These are phyloP conservation scores for Amanita brunnescens DNA, from an alignment of 768 basidiomycete genomes.

Conservation along the genomic window DNA sequence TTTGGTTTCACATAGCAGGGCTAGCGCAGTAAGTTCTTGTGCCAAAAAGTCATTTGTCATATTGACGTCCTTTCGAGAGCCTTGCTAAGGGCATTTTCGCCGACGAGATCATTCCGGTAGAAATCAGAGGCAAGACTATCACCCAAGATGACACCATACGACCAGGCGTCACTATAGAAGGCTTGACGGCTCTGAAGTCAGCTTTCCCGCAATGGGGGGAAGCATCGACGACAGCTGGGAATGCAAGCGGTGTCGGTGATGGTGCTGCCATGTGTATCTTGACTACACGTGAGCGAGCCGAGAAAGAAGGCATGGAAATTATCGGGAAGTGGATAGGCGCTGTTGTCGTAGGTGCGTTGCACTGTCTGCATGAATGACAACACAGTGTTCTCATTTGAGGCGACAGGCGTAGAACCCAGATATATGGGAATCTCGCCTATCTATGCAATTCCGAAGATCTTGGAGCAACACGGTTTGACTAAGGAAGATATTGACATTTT, in stretches of 20 bases:
- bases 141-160: constrained; percentile 85
- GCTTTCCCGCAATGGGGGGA: constrained; percentile 79
- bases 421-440: constrained; percentile 77
- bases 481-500: constrained; percentile 72
- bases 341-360: constrained; percentile 59
- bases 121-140: constrained; percentile 56
- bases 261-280: constrained; percentile 83
- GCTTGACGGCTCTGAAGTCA: constrained; percentile 71
- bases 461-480: constrained; percentile 49
- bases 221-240: constrained; percentile 69
- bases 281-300: constrained; percentile 71
- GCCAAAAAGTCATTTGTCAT: background rate
- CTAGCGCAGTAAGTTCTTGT: constrained; percentile 40
- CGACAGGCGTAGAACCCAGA: constrained; percentile 60
- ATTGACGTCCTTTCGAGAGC: constrained; percentile 32
- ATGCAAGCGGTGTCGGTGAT: constrained; percentile 86
- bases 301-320: constrained; percentile 68
- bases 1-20: constrained; percentile 77
- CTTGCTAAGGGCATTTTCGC: constrained; percentile 64
- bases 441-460: constrained; percentile 60
- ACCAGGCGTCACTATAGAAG: constrained; percentile 70
- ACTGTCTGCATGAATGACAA: background rate
- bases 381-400: background rate
- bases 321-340: constrained; percentile 78
- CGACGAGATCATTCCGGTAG: constrained; percentile 85